Evolutionary conservation across 306 rosid species (phyloP), one percentile per base, ranked within the genome.

Genomic region (Lablab purpureus): DNA sequence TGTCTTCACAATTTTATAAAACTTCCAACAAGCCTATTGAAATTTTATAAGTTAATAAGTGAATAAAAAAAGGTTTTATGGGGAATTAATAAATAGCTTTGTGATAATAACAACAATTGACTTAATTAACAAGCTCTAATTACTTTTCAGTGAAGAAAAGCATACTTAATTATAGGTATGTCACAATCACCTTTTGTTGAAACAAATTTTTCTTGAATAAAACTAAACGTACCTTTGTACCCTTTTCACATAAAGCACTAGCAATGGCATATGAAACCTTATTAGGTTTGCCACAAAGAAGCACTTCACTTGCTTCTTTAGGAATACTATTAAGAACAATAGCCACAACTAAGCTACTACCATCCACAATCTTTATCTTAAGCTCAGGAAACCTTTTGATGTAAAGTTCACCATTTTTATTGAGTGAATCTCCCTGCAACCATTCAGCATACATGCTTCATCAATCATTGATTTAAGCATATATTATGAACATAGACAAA

Each of bases 281-380:
- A 9, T 87, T 76, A 68, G 84, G 87, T 4, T 87, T 80, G 27
- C 97, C 91, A 71, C 85, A 83, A 4, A 93, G 85, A 34, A 90
- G 76, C 2, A 93, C 91, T 70, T 88, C 81, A 12, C 81, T 79
- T 30, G 90, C 74, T 30, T 81, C 85, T 75, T 83, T 84, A 0
- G 98, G 98, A 76, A 91, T 87, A 66, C 50, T 83, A 60, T 90
- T 85, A 7, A 91, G 84, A 27, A 91, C 82, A 40, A 86, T 70
- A 13, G 88, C 95, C 69, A 86, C 93, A 18, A 84, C 92, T 36
- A 93, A 82, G 80, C 92, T 88, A 34, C 93, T 90, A 0, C 98
- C 97, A 85, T 93, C 98, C 71, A 93, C 98, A 82, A 93, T 76
- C 79, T 81, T 93, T 9, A 87, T 55, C 75, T 84, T 89, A 40